These are phyloP conservation scores for Dactylis glomerata DNA, from an alignment of 176 grass and related monocot species.

Conservation along the genomic window DNA sequence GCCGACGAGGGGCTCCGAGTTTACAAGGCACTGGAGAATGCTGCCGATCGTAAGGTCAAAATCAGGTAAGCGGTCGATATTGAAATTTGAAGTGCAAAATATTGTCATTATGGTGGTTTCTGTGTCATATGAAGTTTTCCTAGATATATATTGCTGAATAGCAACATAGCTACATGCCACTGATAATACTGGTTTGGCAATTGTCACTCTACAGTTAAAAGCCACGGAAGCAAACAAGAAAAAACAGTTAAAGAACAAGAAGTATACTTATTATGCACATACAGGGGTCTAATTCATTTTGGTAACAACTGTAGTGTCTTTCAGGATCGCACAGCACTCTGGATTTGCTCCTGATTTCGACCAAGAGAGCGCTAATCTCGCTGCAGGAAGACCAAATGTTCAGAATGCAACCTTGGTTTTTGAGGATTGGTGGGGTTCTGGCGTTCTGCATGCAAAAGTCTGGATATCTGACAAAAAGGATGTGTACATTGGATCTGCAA, in stretches of 20 bases:
- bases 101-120: not conserved
- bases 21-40: slow-evolving; percentile 62
- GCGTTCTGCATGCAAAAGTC: slow-evolving; percentile 86
- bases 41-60: slow-evolving; percentile 68
- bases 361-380: slow-evolving; percentile 75
- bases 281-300: not conserved
- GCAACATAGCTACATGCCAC: too few species aligned
- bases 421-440: slow-evolving; percentile 84
- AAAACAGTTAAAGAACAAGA: not conserved
- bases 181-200: too few species aligned
- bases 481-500: slow-evolving; percentile 89
- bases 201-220: not conserved
- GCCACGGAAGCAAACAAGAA: not conserved
- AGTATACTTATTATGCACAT: not conserved
- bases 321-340: slow-evolving; percentile 87
- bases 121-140: not conserved
- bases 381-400: slow-evolving; percentile 79
- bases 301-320: not conserved
- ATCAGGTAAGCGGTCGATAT: slow-evolving; percentile 51
- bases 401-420: slow-evolving; percentile 82
- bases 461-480: slow-evolving; percentile 91
- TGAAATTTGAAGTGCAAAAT: not conserved
- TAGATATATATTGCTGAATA: too few species aligned
- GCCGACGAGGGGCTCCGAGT: slow-evolving; percentile 52
- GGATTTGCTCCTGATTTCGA: slow-evolving; percentile 81